These are phyloP conservation scores for Leucosporidium creatinivorum DNA, from an alignment of 768 basidiomycete genomes.

Conservation along the genomic window DNA sequence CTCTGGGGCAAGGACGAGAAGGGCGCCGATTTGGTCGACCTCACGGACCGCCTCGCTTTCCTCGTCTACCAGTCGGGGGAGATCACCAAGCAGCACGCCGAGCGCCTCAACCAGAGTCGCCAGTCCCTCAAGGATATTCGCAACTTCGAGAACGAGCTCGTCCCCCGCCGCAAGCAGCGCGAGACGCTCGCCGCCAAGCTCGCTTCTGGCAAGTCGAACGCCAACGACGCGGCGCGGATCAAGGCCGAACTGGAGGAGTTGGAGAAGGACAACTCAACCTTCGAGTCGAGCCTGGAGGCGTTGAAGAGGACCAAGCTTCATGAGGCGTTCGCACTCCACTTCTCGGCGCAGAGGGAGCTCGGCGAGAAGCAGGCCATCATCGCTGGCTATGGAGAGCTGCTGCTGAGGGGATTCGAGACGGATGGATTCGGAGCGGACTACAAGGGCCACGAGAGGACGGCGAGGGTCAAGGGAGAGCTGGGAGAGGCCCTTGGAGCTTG, in stretches of 20 bases:
- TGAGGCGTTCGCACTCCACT: conserved; percentile 28
- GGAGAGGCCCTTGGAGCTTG: conserved; percentile 17
- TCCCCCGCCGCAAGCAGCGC: conserved; percentile 19
- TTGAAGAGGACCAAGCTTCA: conserved; percentile 32
- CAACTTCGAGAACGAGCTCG: conserved; percentile 36
- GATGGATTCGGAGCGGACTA: conserved; percentile 21
- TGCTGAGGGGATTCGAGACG: conserved; percentile 28
- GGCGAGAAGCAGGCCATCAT: conserved; percentile 35
- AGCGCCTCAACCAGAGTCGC: conserved; percentile 21
- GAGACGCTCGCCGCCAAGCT: conserved; percentile 11
- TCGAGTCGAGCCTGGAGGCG: conserved; percentile 14
- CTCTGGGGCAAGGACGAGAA: conserved; percentile 19
- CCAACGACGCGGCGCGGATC: neutral
- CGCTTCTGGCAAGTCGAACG: neutral
- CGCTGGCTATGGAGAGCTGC: conserved; percentile 27
- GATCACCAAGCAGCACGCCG: conserved; percentile 15
- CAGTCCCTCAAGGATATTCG: conserved; percentile 34
- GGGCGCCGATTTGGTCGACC: conserved; percentile 19
- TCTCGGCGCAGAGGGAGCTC: conserved; percentile 24
- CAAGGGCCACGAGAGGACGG: conserved; percentile 24
- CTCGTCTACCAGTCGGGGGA: conserved; percentile 25
- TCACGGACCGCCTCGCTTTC: conserved; percentile 33
- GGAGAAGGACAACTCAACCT: conserved; percentile 20
- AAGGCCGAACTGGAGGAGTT: conserved; percentile 12
- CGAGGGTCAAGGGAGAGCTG: conserved; percentile 26